A percentile compares a stretch with the other conserved stretches of the same genome.
phyloP scores from a whole-genome alignment of 2,329 filamentous ascomycete species.

The Beauveria rudraprayagi region DNA sequence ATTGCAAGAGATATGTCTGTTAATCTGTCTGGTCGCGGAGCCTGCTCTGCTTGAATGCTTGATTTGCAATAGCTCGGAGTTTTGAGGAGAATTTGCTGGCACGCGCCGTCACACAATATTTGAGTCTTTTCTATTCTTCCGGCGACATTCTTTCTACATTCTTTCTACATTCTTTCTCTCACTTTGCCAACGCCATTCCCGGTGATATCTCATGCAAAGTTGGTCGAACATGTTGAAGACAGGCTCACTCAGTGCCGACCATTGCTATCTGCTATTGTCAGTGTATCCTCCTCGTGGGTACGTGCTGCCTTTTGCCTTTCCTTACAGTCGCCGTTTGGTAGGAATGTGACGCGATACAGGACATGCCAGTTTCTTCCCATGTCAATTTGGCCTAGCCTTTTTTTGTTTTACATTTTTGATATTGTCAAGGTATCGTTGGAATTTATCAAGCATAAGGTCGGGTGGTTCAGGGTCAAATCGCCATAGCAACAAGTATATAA shows the following conservation, averaged over 20 bases:
- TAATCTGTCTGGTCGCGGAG: not conserved
- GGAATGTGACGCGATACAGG: not conserved
- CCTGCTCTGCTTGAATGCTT: not conserved
- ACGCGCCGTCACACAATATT: not conserved
- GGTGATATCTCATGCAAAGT: not conserved
- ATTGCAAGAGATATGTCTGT: not conserved
- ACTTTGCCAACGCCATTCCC: not conserved
- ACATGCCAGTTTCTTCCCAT: conserved; percentile 1
- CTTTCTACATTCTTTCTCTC: not conserved
- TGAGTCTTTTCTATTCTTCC: not conserved
- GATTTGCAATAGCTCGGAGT: conserved; percentile 3
- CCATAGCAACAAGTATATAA: conserved; percentile 9
- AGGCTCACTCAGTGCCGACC: not conserved
- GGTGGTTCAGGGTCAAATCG: not conserved
- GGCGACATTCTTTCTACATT: not conserved
- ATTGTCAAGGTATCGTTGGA: not conserved
- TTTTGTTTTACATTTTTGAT: not conserved
- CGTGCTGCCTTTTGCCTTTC: not conserved
- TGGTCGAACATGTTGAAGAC: not conserved
- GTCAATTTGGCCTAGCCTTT: conserved; percentile 4
- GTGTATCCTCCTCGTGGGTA: not conserved
- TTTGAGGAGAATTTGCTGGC: not conserved
- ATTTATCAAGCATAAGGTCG: not conserved
- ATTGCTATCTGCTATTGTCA: not conserved
- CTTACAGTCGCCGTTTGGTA: not conserved